phyloP scores from a whole-genome alignment of 768 basidiomycete genomes.

The Boletus vermiculosoides region DNA sequence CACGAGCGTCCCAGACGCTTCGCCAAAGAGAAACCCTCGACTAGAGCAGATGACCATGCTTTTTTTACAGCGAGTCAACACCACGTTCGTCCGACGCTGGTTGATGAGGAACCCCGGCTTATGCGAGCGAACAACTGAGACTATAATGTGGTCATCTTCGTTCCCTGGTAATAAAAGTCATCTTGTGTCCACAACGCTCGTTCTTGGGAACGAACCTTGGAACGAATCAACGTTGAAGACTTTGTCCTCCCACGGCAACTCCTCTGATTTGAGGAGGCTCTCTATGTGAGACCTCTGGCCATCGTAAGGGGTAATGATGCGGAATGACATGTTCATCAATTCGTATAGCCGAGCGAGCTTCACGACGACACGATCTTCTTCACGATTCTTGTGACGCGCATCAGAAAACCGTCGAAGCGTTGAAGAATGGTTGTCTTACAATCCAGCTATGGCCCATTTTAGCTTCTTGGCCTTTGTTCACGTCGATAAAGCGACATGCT shows the following conservation, averaged over 20 bases:
- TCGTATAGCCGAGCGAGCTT: slow-evolving; percentile 54
- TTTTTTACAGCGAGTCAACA: slow-evolving; percentile 73
- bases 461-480: slow-evolving; percentile 32
- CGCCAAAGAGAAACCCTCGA: slow-evolving; percentile 26
- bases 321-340: slow-evolving; percentile 44
- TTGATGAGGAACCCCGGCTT: slow-evolving; percentile 64
- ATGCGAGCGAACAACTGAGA: slow-evolving; percentile 63
- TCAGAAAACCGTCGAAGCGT: slow-evolving; percentile 3
- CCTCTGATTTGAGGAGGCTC: slow-evolving; percentile 43
- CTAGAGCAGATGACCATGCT: slow-evolving; percentile 74
- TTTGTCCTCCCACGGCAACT: slow-evolving; percentile 58
- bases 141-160: slow-evolving; percentile 71
- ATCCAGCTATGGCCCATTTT: slow-evolving; percentile 35
- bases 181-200: not conserved
- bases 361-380: slow-evolving; percentile 53
- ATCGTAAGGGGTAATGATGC: slow-evolving; percentile 80
- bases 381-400: slow-evolving; percentile 48
- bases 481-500: slow-evolving; percentile 40
- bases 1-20: slow-evolving; percentile 22
- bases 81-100: slow-evolving; percentile 73
- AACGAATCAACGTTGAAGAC: slow-evolving; percentile 79
- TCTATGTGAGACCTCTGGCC: slow-evolving; percentile 64
- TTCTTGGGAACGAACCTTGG: slow-evolving; percentile 53
- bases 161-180: slow-evolving; percentile 52
- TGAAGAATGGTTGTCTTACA: slow-evolving; percentile 18